Percentiles rank a stretch among this genome's conserved stretches.
Conservation (phyloP, 495 filamentous ascomycete genomes). For the Xylaria scruposa region DNA sequence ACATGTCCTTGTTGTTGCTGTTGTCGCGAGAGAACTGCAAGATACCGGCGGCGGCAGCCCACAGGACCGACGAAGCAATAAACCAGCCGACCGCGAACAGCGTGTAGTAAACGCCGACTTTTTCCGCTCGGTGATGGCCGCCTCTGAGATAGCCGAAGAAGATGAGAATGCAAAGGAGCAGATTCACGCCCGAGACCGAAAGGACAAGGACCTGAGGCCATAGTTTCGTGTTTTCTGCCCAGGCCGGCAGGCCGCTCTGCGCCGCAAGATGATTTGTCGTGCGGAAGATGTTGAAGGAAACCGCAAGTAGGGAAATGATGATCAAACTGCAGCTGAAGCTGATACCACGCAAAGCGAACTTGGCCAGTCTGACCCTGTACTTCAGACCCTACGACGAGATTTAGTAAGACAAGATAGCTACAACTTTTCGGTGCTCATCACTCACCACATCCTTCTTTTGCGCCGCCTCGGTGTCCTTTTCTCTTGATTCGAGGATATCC, state of each 20-base stretch:
- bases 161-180: constrained; percentile 77
- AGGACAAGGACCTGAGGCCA: constrained; percentile 93
- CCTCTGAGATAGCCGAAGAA: constrained; percentile 89
- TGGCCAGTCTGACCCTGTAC: constrained; percentile 88
- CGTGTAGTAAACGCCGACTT: constrained; percentile 91
- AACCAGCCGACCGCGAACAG: constrained; percentile 91
- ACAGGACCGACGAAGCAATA: constrained; percentile 91
- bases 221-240: constrained; percentile 76
- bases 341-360: constrained; percentile 88
- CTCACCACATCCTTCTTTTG: constrained; percentile 87
- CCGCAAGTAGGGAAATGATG: constrained; percentile 83
- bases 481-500: constrained; percentile 79
- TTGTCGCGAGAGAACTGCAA: constrained; percentile 77
- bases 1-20: constrained; percentile 82
- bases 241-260: constrained; percentile 80
- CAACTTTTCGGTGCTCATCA: constrained; percentile 7
- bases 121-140: constrained; percentile 88
- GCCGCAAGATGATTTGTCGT: constrained; percentile 74
- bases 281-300: constrained; percentile 89
- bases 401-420: constrained; percentile 40
- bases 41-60: constrained; percentile 85
- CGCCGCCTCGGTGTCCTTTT: constrained; percentile 77
- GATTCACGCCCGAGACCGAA: constrained; percentile 76
- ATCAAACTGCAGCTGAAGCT: constrained; percentile 98
- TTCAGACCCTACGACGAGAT: constrained; percentile 76